Conservation (phyloP, 2,329 filamentous ascomycete genomes). For the Phaeoacremonium minimum region DNA sequence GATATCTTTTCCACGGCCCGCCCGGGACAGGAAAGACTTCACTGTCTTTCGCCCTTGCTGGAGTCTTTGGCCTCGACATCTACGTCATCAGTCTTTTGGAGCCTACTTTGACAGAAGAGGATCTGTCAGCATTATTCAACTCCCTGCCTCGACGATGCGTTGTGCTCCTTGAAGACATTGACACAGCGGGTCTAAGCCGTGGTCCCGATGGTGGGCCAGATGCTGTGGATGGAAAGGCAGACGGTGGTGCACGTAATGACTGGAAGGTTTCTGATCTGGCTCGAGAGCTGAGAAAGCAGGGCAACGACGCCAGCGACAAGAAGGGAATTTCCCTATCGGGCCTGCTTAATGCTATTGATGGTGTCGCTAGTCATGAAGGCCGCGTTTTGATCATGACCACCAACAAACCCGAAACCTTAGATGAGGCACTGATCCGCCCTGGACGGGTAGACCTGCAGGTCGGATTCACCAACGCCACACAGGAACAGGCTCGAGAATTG, state of each 20-base stretch:
- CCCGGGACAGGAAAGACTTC: slow-evolving; percentile 72
- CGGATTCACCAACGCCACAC: slow-evolving; percentile 45
- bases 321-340: slow-evolving; percentile 70
- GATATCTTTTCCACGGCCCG: slow-evolving; percentile 74
- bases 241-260: slow-evolving; percentile 15
- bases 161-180: slow-evolving; percentile 66
- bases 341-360: slow-evolving; percentile 79
- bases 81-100: slow-evolving; percentile 60
- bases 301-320: slow-evolving; percentile 22
- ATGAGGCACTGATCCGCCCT: slow-evolving; percentile 69
- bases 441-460: slow-evolving; percentile 60
- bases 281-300: slow-evolving; percentile 36
- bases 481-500: slow-evolving; percentile 49
- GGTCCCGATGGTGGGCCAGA: slow-evolving; percentile 10
- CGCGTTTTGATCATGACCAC: slow-evolving; percentile 80
- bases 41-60: slow-evolving; percentile 61
- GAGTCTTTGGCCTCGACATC: slow-evolving; percentile 62
- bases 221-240: slow-evolving; percentile 9
- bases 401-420: slow-evolving; percentile 69
- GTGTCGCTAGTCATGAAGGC: slow-evolving; percentile 74
- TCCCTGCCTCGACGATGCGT: slow-evolving; percentile 59
- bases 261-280: slow-evolving; percentile 36
- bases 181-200: slow-evolving; percentile 56
- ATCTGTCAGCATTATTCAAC: slow-evolving; percentile 54
- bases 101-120: slow-evolving; percentile 56